Evolutionary conservation across 176 grass and related monocot species (phyloP).

Genomic region (Eleusine coracana): DNA sequence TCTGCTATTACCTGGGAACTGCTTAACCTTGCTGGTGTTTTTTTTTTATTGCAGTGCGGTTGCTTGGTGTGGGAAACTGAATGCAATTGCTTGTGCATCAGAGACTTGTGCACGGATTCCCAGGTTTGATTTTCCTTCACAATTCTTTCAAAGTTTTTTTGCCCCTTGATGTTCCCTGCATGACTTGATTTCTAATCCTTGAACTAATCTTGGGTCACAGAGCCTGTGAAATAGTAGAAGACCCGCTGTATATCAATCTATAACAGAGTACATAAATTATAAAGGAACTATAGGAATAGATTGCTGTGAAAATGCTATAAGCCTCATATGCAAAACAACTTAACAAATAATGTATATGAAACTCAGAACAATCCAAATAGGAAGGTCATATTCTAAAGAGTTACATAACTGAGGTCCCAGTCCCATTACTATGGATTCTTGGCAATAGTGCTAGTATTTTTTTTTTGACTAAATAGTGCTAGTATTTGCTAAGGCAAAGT

Average conservation of each 20-base stretch:
- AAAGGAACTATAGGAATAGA: not conserved
- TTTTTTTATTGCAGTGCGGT: constrained; percentile 57
- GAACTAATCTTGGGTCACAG: not conserved
- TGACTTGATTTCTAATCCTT: not conserved
- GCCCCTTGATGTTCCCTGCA: not conserved
- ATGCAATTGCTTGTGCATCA: constrained; percentile 87
- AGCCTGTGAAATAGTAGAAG: not conserved
- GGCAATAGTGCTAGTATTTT: not conserved
- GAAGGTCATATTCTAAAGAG: not conserved
- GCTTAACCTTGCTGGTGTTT: constrained; percentile 3
- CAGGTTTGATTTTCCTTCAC: constrained; percentile 51
- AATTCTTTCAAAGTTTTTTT: constrained; percentile 10
- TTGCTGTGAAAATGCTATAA: not conserved
- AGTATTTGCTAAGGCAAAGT: not conserved
- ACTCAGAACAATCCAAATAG: not conserved
- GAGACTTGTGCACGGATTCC: constrained; percentile 93
- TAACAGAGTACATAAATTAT: not conserved
- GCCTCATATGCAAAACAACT: not conserved
- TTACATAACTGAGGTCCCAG: not conserved
- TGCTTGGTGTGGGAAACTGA: constrained; percentile 91
- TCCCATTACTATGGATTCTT: not conserved
- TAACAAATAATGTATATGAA: not conserved
- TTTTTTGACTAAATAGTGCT: not conserved
- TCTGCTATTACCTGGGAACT: not conserved
- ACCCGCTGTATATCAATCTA: constrained; percentile 3